Evolutionary conservation across 2,329 filamentous ascomycete species (phyloP).

Genomic region (Septoria petroselini): DNA sequence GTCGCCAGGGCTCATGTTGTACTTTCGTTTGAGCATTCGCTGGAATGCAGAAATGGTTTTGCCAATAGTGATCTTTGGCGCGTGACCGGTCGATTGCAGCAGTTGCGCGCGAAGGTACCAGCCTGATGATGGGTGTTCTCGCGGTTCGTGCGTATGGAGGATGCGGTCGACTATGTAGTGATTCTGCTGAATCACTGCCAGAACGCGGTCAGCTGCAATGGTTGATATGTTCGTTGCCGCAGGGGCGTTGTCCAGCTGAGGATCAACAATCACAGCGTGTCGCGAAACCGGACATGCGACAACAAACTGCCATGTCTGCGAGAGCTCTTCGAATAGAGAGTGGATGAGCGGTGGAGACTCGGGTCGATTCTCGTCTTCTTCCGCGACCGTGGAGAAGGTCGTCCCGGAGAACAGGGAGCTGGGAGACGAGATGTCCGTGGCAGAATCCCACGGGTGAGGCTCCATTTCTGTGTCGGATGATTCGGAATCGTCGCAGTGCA

Average conservation of each 20-base stretch:
- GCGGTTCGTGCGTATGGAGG: constrained; percentile 26
- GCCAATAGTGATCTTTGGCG: constrained; percentile 21
- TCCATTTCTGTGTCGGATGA: constrained; percentile 9
- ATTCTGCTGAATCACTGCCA: constrained; percentile 22
- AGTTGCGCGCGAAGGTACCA: constrained; percentile 29
- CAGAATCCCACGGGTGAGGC: not conserved
- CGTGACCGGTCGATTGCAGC: constrained; percentile 18
- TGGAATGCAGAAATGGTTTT: constrained; percentile 24
- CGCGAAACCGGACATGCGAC: constrained; percentile 53
- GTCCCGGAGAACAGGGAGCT: constrained; percentile 18
- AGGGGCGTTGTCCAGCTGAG: constrained; percentile 57
- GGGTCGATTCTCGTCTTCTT: constrained; percentile 12
- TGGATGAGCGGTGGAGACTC: constrained; percentile 29
- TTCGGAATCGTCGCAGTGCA: constrained; percentile 8
- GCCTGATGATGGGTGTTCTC: constrained; percentile 22
- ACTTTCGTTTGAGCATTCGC: constrained; percentile 25
- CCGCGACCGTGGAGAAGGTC: constrained; percentile 12
- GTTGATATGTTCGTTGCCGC: constrained; percentile 23
- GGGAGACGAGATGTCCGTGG: constrained; percentile 4
- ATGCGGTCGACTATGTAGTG: constrained; percentile 25
- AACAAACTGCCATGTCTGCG: constrained; percentile 61
- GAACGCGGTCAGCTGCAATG: constrained; percentile 25
- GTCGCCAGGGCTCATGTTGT: constrained; percentile 22
- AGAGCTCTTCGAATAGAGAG: constrained; percentile 40
- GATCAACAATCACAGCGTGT: constrained; percentile 58